Evolutionary conservation across 2,329 filamentous ascomycete species (phyloP).

Genomic region (Fusarium mangiferae): DNA sequence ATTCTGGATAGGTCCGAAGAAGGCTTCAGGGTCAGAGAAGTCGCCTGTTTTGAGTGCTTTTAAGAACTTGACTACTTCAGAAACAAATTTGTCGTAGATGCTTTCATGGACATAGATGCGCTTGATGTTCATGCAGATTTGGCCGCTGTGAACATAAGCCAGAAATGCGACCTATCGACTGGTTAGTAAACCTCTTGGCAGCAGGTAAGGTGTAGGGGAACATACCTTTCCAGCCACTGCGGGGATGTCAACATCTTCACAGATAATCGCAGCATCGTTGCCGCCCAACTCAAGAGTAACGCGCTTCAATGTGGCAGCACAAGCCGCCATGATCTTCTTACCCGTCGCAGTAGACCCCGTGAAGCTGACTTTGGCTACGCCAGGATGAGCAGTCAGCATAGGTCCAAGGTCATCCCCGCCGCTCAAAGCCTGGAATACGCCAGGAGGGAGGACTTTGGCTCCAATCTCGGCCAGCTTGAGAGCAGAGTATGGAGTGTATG

Average conservation of each 20-base stretch:
- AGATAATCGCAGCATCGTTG: neutral
- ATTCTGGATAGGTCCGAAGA: constrained; percentile 68
- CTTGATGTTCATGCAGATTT: constrained; percentile 8
- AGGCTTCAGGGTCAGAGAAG: constrained; percentile 54
- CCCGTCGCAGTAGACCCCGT: constrained; percentile 70
- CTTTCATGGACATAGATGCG: neutral
- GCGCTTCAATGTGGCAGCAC: constrained; percentile 63
- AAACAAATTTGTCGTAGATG: neutral
- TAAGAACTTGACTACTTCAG: neutral
- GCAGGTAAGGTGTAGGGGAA: accelerated
- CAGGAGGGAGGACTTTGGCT: constrained; percentile 66
- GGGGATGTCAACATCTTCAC: neutral
- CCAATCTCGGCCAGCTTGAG: constrained; percentile 70
- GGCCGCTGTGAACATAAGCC: neutral
- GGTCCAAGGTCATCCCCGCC: constrained; percentile 70
- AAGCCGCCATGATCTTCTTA: constrained; percentile 51
- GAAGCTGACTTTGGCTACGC: constrained; percentile 70
- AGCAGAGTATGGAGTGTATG: constrained; percentile 65
- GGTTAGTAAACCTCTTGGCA: accelerated
- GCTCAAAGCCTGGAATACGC: constrained; percentile 69
- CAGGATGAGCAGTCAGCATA: constrained; percentile 65
- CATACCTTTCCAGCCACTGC: neutral
- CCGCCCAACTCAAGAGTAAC: constrained; percentile 65
- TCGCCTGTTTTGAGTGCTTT: constrained; percentile 54
- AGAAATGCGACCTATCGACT: neutral